Percentiles rank a stretch among this genome's conserved stretches.
Evolutionary conservation across 306 rosid species (phyloP).

Genomic region (Hylodesmum podocarpum): DNA sequence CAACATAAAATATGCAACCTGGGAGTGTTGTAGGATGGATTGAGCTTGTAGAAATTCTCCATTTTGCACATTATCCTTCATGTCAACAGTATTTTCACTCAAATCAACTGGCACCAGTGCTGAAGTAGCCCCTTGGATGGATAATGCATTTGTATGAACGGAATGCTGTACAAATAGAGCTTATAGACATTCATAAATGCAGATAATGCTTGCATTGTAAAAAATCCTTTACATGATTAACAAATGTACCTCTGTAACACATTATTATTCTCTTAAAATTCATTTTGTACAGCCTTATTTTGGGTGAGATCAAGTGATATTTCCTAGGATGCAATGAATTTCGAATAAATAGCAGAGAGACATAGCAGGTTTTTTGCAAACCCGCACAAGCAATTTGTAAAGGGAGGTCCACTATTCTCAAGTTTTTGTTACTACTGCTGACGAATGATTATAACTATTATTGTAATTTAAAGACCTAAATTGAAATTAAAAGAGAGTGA

Average conservation of each 20-base stretch:
- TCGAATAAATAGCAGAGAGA: background rate
- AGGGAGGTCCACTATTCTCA: too few species aligned
- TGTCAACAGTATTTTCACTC: conserved; percentile 34
- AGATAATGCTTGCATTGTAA: conserved; percentile 1
- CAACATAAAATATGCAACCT: conserved; percentile 41
- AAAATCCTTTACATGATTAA: too few species aligned
- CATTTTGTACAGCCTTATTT: too few species aligned
- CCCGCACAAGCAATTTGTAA: too few species aligned
- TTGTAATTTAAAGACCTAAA: conserved; percentile 3
- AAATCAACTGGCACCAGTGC: conserved; percentile 54
- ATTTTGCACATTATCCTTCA: conserved; percentile 38
- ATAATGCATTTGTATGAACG: conserved; percentile 28
- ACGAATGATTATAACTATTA: background rate
- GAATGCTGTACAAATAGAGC: conserved; percentile 41
- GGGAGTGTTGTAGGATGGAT: conserved; percentile 51
- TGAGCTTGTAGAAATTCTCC: conserved; percentile 58
- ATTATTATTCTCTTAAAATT: too few species aligned
- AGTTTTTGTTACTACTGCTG: background rate
- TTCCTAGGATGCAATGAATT: background rate
- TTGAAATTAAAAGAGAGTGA: background rate
- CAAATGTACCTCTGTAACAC: too few species aligned
- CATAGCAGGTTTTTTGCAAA: too few species aligned
- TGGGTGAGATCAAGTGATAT: too few species aligned
- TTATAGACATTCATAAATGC: conserved; percentile 15
- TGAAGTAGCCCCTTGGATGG: conserved; percentile 45